Percentiles rank a stretch among this genome's conserved stretches.
Evolutionary conservation across 768 basidiomycete genomes (phyloP).

Genomic region (Candolleomyces eurysporus): DNA sequence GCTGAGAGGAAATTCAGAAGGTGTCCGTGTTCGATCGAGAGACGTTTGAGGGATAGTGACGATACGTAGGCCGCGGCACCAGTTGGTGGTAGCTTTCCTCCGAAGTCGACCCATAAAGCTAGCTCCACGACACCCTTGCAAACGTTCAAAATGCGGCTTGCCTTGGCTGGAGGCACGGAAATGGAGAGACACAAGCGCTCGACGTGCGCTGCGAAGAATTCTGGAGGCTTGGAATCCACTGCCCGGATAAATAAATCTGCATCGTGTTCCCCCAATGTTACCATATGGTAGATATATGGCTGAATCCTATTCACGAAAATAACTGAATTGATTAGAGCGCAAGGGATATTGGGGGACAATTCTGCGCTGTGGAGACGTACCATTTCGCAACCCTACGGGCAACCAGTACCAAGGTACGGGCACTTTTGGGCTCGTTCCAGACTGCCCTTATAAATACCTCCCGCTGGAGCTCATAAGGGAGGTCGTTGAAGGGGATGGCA

Average conservation of each 20-base stretch:
- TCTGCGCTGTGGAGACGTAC: conserved; percentile 18
- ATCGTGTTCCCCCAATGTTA: conserved; percentile 31
- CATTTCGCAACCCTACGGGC: conserved; percentile 32
- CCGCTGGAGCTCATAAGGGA: conserved; percentile 40
- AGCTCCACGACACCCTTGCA: conserved; percentile 37
- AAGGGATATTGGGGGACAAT: not conserved
- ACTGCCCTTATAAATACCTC: conserved; percentile 36
- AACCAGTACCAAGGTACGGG: conserved; percentile 31
- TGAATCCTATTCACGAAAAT: conserved; percentile 28
- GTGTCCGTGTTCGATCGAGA: conserved; percentile 34
- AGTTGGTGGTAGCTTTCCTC: conserved; percentile 11
- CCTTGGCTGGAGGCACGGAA: conserved; percentile 25
- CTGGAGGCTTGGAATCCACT: conserved; percentile 27
- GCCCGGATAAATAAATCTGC: conserved; percentile 34
- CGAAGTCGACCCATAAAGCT: conserved; percentile 37
- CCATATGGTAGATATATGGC: conserved; percentile 37
- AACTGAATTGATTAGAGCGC: conserved; percentile 1
- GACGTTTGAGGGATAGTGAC: conserved; percentile 26
- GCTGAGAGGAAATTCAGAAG: conserved; percentile 14
- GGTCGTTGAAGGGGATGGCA: conserved; percentile 26
- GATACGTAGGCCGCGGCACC: conserved; percentile 21
- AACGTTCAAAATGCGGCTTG: conserved; percentile 28
- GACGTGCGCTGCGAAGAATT: conserved; percentile 35
- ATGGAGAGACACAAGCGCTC: conserved; percentile 38
- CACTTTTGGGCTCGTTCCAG: conserved; percentile 20